Evolutionary conservation across 1,284 basidiomycete species (phyloP).

Genomic region (Kalmanozyma brasiliensis): DNA sequence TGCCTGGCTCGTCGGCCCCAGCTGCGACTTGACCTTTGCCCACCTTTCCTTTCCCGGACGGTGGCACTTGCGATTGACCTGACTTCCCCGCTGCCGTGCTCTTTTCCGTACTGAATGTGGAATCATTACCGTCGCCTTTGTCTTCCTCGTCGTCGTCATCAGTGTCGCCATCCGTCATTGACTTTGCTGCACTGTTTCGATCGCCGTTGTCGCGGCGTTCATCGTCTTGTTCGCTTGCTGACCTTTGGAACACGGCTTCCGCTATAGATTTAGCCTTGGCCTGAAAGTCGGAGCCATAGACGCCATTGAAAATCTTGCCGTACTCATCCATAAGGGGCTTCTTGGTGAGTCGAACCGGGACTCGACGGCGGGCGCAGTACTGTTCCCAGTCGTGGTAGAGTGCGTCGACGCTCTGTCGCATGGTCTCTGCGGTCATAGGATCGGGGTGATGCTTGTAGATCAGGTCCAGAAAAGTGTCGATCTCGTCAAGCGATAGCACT

Average conservation of each 20-base stretch:
- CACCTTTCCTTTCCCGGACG: conserved; percentile 10
- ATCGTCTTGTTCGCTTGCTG: not conserved
- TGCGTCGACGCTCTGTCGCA: conserved; percentile 45
- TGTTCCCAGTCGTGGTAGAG: conserved; percentile 38
- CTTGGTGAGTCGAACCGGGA: conserved; percentile 24
- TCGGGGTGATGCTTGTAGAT: conserved; percentile 47
- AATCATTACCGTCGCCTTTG: conserved; percentile 1
- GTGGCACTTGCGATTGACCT: conserved; percentile 3
- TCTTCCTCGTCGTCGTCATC: conserved; percentile 14
- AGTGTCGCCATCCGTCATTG: conserved; percentile 23
- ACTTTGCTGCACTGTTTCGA: conserved; percentile 14
- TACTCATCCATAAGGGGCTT: conserved; percentile 52
- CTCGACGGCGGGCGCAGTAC: conserved; percentile 29
- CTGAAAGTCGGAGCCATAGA: conserved; percentile 33
- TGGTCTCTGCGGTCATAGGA: conserved; percentile 41
- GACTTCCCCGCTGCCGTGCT: conserved; percentile 16
- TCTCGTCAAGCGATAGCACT: conserved; percentile 24
- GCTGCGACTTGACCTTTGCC: conserved; percentile 2
- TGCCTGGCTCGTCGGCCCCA: not conserved
- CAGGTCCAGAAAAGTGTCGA: conserved; percentile 39
- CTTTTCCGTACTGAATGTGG: not conserved
- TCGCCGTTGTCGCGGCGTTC: conserved; percentile 17
- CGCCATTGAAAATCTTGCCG: conserved; percentile 39
- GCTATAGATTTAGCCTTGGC: conserved; percentile 33
- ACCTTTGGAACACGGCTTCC: conserved; percentile 35